Evolutionary conservation across 1,284 basidiomycete species (phyloP).

Genomic region (Rhizoctonia solani): DNA sequence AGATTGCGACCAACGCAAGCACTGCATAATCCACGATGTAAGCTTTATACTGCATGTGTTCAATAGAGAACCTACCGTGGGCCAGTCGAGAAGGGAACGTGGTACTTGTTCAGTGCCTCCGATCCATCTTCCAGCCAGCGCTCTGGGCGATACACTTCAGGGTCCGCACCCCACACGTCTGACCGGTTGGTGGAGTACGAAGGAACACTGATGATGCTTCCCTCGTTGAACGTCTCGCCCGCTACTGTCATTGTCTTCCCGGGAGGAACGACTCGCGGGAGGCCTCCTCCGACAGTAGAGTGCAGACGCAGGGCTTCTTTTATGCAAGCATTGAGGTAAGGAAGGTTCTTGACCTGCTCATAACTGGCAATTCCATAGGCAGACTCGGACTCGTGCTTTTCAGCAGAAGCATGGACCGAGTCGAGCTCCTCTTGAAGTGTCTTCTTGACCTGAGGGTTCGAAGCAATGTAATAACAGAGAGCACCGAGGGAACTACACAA

Average conservation of each 20-base stretch:
- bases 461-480: neutral
- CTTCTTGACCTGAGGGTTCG: neutral
- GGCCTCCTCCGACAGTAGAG: conserved; percentile 41
- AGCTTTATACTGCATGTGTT: neutral
- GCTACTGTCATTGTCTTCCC: neutral
- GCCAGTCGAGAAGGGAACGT: conserved; percentile 70
- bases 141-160: no score
- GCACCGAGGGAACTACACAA: neutral
- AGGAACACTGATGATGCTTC: conserved; percentile 41
- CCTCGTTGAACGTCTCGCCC: conserved; percentile 7
- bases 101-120: conserved; percentile 56
- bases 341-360: conserved; percentile 41
- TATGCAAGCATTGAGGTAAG: no score
- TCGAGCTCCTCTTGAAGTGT: conserved; percentile 1
- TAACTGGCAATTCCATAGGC: conserved; percentile 21
- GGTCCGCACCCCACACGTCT: conserved; percentile 40
- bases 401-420: neutral
- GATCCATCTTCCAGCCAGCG: conserved; percentile 41
- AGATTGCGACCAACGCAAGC: conserved; percentile 55
- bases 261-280: conserved; percentile 38
- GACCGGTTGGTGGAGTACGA: conserved; percentile 41
- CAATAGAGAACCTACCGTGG: conserved; percentile 39
- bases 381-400: neutral
- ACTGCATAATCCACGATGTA: neutral
- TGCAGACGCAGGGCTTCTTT: conserved; percentile 42